Conservation (phyloP, 495 filamentous ascomycete species). For the Xylaria cubensis region DNA sequence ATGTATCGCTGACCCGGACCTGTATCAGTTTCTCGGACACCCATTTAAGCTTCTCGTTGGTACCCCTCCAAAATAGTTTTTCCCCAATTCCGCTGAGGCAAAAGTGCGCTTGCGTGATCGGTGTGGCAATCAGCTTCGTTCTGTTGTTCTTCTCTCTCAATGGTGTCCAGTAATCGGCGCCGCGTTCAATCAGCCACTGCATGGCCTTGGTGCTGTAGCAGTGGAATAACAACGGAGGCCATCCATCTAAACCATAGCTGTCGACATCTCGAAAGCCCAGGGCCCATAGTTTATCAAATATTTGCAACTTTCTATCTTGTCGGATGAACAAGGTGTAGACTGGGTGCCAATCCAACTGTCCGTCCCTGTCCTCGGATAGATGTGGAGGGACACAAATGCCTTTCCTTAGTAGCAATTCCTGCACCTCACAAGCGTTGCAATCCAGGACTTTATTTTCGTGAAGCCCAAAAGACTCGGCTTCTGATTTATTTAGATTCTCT, state of each 20-base stretch:
- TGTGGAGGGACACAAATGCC: neutral
- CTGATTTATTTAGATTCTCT: neutral
- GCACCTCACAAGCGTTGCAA: neutral
- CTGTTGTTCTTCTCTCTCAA: neutral
- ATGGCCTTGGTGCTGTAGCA: too few species aligned
- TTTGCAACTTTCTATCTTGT: too few species aligned
- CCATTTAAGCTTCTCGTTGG: neutral
- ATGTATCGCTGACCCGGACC: neutral
- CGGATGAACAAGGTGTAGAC: too few species aligned
- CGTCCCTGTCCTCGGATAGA: neutral
- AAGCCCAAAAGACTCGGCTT: neutral
- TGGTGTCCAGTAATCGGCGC: slow-evolving; percentile 16
- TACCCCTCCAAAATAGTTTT: too few species aligned
- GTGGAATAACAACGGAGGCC: too few species aligned
- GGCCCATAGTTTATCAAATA: neutral
- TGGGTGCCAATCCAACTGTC: too few species aligned
- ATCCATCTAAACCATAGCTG: neutral
- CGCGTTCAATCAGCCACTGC: slow-evolving; percentile 12
- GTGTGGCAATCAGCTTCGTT: neutral
- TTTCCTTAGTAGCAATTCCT: neutral
- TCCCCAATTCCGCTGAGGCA: too few species aligned
- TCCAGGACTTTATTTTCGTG: neutral
- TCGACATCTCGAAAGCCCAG: slow-evolving; percentile 2
- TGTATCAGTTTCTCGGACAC: neutral
- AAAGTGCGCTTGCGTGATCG: slow-evolving; percentile 14